These are phyloP conservation scores for Cryptosporidium ubiquitum DNA, from an alignment of 169 alveolate species.

Conservation along the genomic window DNA sequence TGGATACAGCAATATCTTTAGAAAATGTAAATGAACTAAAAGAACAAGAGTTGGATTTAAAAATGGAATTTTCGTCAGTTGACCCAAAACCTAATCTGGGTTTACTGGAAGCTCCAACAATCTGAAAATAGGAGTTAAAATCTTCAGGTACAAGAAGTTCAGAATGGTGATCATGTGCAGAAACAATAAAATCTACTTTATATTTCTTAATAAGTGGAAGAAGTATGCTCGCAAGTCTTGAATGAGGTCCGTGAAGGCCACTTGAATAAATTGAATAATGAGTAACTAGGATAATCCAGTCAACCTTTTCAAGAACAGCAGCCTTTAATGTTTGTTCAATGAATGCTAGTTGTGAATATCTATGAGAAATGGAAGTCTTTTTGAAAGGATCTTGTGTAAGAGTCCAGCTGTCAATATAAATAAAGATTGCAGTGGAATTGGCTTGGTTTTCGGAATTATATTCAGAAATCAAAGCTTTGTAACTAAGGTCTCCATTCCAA, in stretches of 20 bases:
- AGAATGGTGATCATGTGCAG: slow-evolving; percentile 68
- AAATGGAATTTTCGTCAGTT: slow-evolving; percentile 19
- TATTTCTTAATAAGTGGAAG: slow-evolving; percentile 64
- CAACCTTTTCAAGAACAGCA: slow-evolving; percentile 10
- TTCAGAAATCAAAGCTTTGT: slow-evolving; percentile 31
- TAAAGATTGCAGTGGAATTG: slow-evolving; percentile 47
- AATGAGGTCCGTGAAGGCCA: slow-evolving; percentile 70
- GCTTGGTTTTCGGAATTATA: not conserved
- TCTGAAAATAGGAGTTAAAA: slow-evolving; percentile 22
- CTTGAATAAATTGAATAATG: slow-evolving; percentile 69
- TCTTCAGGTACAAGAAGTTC: slow-evolving; percentile 33
- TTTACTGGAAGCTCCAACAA: slow-evolving; percentile 43
- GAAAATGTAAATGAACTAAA: slow-evolving; percentile 43
- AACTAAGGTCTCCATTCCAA: slow-evolving; percentile 7
- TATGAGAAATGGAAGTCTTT: slow-evolving; percentile 35
- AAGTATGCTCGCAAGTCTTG: slow-evolving; percentile 7
- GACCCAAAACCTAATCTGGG: slow-evolving; percentile 50
- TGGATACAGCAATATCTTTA: slow-evolving; percentile 48
- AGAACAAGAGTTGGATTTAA: slow-evolving; percentile 40
- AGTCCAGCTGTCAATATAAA: slow-evolving; percentile 49
- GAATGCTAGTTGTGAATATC: slow-evolving; percentile 38
- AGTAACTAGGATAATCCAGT: slow-evolving; percentile 58
- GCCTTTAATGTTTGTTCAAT: slow-evolving; percentile 51
- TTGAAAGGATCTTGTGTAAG: slow-evolving; percentile 64
- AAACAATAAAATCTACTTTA: slow-evolving; percentile 42